These are phyloP conservation scores for Castanea sativa DNA, from an alignment of 306 rosid species.

Conservation along the genomic window DNA sequence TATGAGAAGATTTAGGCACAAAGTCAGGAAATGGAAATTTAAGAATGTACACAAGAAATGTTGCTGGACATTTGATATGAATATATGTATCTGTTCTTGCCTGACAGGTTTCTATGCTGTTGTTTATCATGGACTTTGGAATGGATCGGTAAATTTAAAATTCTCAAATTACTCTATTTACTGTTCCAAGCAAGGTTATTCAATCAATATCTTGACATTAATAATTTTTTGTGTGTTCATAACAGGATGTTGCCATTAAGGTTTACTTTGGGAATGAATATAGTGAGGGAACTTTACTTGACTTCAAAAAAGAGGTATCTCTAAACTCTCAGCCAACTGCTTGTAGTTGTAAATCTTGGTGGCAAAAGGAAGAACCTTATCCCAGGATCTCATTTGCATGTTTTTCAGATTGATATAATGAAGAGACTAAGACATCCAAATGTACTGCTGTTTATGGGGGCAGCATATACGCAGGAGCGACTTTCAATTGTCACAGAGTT, in stretches of 20 bases:
- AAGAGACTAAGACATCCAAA: conserved; percentile 84
- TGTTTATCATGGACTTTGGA: conserved; percentile 79
- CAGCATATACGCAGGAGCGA: conserved; percentile 59
- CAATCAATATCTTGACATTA: conserved; percentile 13
- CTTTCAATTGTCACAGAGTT: conserved; percentile 77
- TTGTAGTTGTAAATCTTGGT: conserved; percentile 1
- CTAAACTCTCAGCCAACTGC: background rate
- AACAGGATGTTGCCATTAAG: conserved; percentile 75
- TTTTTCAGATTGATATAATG: conserved; percentile 73
- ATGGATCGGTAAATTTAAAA: conserved; percentile 57
- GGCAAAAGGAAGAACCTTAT: conserved; percentile 21
- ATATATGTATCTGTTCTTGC: conserved; percentile 3
- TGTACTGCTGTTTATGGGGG: conserved; percentile 83
- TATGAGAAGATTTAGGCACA: background rate
- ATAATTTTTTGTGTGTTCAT: conserved; percentile 1
- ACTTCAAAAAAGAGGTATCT: conserved; percentile 65
- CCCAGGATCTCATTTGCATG: conserved; percentile 10
- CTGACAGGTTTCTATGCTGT: conserved; percentile 60
- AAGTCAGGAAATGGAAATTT: background rate
- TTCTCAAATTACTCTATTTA: conserved; percentile 9
- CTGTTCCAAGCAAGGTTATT: background rate
- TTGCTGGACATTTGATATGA: background rate
- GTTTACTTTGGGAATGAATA: conserved; percentile 55
- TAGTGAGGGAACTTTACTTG: conserved; percentile 42
- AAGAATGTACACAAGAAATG: background rate